Evolutionary conservation across 805 yeast genomes (phyloP).

Genomic region (Zygotorulaspora florentina): DNA sequence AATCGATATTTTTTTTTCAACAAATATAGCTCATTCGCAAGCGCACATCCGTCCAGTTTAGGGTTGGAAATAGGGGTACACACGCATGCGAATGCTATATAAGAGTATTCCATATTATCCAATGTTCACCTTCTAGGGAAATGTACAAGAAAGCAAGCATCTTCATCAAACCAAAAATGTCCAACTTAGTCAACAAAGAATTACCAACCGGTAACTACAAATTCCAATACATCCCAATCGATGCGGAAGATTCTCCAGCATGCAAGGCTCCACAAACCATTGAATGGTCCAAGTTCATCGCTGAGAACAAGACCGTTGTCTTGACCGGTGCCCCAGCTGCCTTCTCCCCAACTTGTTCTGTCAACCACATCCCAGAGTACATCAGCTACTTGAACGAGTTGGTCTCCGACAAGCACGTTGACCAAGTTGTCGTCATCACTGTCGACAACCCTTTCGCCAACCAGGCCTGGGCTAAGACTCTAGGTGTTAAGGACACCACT

Average conservation of each 20-base stretch:
- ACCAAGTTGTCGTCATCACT: constrained; percentile 56
- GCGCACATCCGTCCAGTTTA: background rate
- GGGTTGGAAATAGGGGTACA: constrained; percentile 1
- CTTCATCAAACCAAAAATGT: constrained; percentile 8
- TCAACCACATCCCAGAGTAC: constrained; percentile 67
- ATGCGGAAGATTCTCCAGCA: constrained; percentile 23
- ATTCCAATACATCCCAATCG: constrained; percentile 32
- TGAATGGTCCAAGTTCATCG: constrained; percentile 27
- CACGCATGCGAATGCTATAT: background rate
- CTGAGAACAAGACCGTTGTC: constrained; percentile 50
- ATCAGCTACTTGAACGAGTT: constrained; percentile 47
- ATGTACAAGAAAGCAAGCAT: no score
- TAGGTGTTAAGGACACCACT: constrained; percentile 36
- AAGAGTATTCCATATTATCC: background rate
- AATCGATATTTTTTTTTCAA: background rate
- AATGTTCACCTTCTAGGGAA: no score
- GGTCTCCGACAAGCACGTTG: constrained; percentile 53
- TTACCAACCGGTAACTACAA: constrained; percentile 24
- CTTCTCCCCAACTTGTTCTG: constrained; percentile 78
- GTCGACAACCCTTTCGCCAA: constrained; percentile 70
- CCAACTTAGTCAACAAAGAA: constrained; percentile 24
- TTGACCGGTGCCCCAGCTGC: constrained; percentile 83
- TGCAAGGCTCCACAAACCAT: constrained; percentile 29
- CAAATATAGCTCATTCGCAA: background rate
- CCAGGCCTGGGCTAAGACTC: constrained; percentile 57